Evolutionary conservation across 257 asterid species (phyloP), one percentile per base, ranked within the genome.

Genomic region (Henckelia pumila): DNA sequence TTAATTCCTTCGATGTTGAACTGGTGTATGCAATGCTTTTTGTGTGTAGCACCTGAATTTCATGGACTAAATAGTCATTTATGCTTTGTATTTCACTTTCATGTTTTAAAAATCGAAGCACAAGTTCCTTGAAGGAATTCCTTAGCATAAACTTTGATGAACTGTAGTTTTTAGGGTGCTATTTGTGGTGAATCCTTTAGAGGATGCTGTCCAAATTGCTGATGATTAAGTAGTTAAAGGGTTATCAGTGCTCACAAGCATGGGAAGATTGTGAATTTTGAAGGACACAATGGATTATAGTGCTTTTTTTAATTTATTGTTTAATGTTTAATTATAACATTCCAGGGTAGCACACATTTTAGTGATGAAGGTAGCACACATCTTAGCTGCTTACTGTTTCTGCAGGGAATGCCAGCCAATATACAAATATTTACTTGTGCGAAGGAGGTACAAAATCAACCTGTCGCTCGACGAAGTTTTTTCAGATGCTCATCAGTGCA

Each of bases 381-480:
- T 69, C 56, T 67, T 56, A 70, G 52, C 58, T 73, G 7, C 55
- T 67, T 71, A 62, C 59, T 63, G 56, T 68, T 56, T 79, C 50
- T 76, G 75, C 70, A 94, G 97, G 99, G 99, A 66, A 94, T 91
- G 97, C 99, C 99, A 70, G 99, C 89, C 63, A 91, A 77, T 76
- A 92, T 94, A 77, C 97, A 94, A 77, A 83, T 94, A 81, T 90
- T 74, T 81, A 32, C 89, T 56, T 80, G 89, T 78, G 86, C 73
- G 53, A 86, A 88, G 88, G 95, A 88, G 70, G 71, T 71, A 67
- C 96, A 88, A 77, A 84, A 83, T 76, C 93, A 89, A 75, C 85
- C 97, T 8, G 78, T 87, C 66, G 95, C 97, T 65, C 75, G 97
- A 28, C 88, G 91, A 64, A 94, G 97, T 80, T 94, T 94, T 78